Evolutionary conservation across 2,329 filamentous ascomycete species (phyloP).

Genomic region (Neonectria magnoliae): DNA sequence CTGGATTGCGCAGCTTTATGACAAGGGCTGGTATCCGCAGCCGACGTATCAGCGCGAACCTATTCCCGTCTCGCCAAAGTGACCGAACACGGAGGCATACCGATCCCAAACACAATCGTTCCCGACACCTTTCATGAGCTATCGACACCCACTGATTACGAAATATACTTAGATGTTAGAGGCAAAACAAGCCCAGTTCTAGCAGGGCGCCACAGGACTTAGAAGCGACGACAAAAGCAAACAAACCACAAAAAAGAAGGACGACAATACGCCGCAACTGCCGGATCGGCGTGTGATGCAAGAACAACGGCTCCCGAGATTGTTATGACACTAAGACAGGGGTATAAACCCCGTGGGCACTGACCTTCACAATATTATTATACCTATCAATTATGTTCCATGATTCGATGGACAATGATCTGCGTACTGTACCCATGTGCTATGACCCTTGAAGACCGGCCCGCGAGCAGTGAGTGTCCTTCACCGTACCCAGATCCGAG

Average conservation of each 20-base stretch:
- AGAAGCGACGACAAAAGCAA: not conserved
- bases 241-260: too few species aligned
- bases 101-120: not conserved
- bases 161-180: not conserved
- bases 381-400: not conserved
- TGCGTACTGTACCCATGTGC: not conserved
- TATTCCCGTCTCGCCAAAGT: conserved; percentile 4
- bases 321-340: not conserved
- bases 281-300: not conserved
- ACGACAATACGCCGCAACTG: not conserved
- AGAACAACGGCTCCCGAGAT: not conserved
- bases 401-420: not conserved
- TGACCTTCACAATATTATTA: not conserved
- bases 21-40: conserved; percentile 51
- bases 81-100: not conserved
- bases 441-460: too few species aligned
- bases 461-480: not conserved
- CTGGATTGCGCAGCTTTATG: conserved; percentile 59
- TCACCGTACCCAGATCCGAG: not conserved
- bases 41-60: conserved; percentile 43
- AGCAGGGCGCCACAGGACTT: not conserved
- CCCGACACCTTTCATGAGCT: not conserved
- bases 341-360: not conserved
- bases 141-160: not conserved
- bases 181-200: not conserved